These are phyloP conservation scores for Diutina sp. DNA, from an alignment of 1,139 yeast genomes.

Conservation along the genomic window DNA sequence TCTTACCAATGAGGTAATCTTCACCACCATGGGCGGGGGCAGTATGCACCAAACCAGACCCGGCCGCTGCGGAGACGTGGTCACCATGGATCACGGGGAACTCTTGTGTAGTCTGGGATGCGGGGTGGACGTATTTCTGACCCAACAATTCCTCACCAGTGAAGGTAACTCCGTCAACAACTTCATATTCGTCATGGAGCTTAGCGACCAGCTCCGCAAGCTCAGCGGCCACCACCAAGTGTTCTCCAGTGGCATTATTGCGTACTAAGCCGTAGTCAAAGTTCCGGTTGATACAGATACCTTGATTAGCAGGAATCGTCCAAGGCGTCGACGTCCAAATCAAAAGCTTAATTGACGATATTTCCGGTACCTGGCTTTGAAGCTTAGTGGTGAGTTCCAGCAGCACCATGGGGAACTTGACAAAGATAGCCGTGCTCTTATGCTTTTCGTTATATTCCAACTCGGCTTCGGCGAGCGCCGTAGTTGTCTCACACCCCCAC, in stretches of 20 bases:
- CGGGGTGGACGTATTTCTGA: conserved; percentile 43
- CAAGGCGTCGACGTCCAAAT: conserved; percentile 99
- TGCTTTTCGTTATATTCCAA: conserved; percentile 73
- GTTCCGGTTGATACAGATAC: conserved; percentile 58
- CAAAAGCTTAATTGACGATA: conserved; percentile 15
- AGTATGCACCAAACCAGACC: conserved; percentile 93
- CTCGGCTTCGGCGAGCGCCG: conserved; percentile 96
- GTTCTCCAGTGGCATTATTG: conserved; percentile 18
- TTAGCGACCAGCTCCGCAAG: conserved; percentile 19
- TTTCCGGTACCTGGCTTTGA: neutral
- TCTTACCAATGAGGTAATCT: conserved; percentile 64
- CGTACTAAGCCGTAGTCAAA: conserved; percentile 42
- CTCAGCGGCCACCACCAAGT: conserved; percentile 36
- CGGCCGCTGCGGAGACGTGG: conserved; percentile 72
- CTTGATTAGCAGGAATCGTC: conserved; percentile 85
- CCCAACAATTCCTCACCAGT: conserved; percentile 36
- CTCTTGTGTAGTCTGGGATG: conserved; percentile 19
- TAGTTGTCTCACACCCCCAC: conserved; percentile 92
- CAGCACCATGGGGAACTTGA: conserved; percentile 45
- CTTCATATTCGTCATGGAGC: conserved; percentile 6
- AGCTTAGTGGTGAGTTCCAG: conserved; percentile 3
- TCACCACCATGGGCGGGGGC: conserved; percentile 98
- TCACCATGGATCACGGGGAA: conserved; percentile 66
- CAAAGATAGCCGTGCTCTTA: conserved; percentile 56
- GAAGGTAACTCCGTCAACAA: conserved; percentile 5